phyloP scores from a whole-genome alignment of 495 filamentous ascomycete genomes.

The Friedmanniomyces simplex region DNA sequence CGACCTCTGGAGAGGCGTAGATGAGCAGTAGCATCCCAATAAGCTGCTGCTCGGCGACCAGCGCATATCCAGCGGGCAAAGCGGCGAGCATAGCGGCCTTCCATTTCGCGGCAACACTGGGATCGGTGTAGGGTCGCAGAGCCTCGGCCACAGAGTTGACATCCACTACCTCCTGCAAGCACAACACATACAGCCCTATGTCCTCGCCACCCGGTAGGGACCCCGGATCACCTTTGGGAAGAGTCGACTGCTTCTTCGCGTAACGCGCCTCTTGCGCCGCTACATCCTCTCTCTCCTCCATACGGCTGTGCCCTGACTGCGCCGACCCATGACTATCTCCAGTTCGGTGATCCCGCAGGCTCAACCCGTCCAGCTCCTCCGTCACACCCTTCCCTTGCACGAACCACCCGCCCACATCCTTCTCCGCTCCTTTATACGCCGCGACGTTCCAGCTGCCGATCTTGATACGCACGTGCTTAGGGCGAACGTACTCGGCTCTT shows the following conservation, averaged over 20 bases:
- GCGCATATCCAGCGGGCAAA: conserved; percentile 64
- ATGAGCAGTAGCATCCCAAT: conserved; percentile 77
- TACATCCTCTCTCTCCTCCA: conserved; percentile 32
- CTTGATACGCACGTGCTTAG: conserved; percentile 64
- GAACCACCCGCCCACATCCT: conserved; percentile 81
- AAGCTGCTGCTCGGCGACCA: conserved; percentile 72
- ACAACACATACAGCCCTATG: conserved; percentile 80
- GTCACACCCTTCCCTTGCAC: conserved; percentile 61
- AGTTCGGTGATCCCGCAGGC: conserved; percentile 26
- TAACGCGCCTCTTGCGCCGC: conserved; percentile 35
- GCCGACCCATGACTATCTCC: conserved; percentile 4
- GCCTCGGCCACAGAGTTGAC: conserved; percentile 57
- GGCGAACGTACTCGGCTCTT: conserved; percentile 63
- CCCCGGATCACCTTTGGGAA: conserved; percentile 31
- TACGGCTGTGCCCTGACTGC: conserved; percentile 6
- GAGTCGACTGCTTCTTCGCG: conserved; percentile 31
- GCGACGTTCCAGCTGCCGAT: conserved; percentile 95
- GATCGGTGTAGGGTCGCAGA: conserved; percentile 62
- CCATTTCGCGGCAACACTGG: conserved; percentile 60
- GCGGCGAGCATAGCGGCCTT: conserved; percentile 60
- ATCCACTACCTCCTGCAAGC: conserved; percentile 86
- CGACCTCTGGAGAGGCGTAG: conserved; percentile 68
- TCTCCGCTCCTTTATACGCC: conserved; percentile 66
- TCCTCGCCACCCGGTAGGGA: conserved; percentile 43
- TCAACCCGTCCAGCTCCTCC: conserved; percentile 44